Percentiles rank a stretch among this genome's conserved stretches.
Conservation (phyloP, 345 rosid genomes). For the Tarenaya hassleriana region DNA sequence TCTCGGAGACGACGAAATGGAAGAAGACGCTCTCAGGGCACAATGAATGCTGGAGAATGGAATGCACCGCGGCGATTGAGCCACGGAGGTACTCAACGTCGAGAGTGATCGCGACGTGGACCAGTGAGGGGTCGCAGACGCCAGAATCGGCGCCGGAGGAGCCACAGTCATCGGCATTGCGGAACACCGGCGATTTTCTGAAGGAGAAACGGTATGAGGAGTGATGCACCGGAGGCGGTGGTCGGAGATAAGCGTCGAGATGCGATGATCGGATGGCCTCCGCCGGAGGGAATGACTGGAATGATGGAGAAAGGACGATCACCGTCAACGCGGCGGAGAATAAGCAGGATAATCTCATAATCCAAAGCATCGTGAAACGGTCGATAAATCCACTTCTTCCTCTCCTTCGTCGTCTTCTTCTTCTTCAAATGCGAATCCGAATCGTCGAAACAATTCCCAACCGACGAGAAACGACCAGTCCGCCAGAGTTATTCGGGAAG, state of each 20-base stretch:
- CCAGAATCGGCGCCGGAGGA: conserved; percentile 21
- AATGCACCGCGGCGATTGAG: conserved; percentile 58
- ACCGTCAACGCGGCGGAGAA: conserved; percentile 40
- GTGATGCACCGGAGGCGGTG: background rate
- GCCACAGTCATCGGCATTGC: conserved; percentile 49
- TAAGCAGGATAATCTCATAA: conserved; percentile 42
- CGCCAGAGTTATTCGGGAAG: too few species aligned
- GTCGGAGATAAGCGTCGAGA: conserved; percentile 12
- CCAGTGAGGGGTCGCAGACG: conserved; percentile 37
- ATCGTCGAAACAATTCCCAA: background rate
- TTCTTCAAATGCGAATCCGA: background rate
- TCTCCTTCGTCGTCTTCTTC: conserved; percentile 16
- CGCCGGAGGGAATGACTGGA: conserved; percentile 40
- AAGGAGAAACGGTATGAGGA: conserved; percentile 30
- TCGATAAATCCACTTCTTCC: conserved; percentile 18
- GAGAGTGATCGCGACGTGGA: conserved; percentile 63
- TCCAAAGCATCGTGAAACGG: conserved; percentile 43
- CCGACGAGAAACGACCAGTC: background rate
- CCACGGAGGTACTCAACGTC: conserved; percentile 61
- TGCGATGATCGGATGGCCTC: conserved; percentile 41
- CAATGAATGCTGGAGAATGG: conserved; percentile 48
- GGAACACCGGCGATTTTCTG: conserved; percentile 35
- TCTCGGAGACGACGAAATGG: conserved; percentile 45
- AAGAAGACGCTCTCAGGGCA: conserved; percentile 70
- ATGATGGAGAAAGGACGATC: conserved; percentile 41